These are phyloP conservation scores for Malassezia restricta DNA, from an alignment of 1,284 basidiomycete genomes.

Conservation along the genomic window DNA sequence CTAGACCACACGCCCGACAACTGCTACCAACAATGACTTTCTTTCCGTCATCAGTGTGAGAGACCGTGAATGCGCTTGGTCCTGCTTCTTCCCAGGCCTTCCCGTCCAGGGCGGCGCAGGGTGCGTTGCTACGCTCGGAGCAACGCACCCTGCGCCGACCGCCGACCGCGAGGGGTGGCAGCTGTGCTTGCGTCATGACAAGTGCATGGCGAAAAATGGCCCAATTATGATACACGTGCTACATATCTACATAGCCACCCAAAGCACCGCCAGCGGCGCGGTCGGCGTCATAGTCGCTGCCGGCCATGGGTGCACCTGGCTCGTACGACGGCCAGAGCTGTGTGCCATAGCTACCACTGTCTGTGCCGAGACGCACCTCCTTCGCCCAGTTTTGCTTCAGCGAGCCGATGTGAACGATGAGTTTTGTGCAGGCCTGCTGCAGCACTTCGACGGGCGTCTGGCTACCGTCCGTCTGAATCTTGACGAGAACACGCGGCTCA, in stretches of 20 bases:
- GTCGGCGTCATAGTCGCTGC: background rate
- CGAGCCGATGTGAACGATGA: conserved; percentile 61
- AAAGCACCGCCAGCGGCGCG: conserved; percentile 8
- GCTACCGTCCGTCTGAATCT: conserved; percentile 85
- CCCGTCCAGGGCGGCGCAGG: too few relatives aligned
- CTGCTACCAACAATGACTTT: background rate
- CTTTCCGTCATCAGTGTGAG: background rate
- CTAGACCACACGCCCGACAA: conserved; percentile 17
- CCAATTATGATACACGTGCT: background rate
- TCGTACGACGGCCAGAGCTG: conserved; percentile 7
- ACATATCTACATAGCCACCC: conserved; percentile 18
- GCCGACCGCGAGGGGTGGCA: too few relatives aligned
- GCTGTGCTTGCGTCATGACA: too few relatives aligned
- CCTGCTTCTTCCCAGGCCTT: too few relatives aligned
- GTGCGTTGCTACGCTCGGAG: too few relatives aligned
- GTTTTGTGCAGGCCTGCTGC: conserved; percentile 67
- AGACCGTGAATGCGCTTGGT: too few relatives aligned
- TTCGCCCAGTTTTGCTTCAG: conserved; percentile 50
- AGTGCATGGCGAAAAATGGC: too few relatives aligned
- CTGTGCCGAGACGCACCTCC: conserved; percentile 47
- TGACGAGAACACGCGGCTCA: conserved; percentile 82
- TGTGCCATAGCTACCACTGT: background rate
- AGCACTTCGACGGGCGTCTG: conserved; percentile 71
- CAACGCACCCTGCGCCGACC: too few relatives aligned
- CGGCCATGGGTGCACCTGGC: background rate